Evolutionary conservation across 1,284 basidiomycete genomes (phyloP).

Genomic region (Ceratobasidium sp.): DNA sequence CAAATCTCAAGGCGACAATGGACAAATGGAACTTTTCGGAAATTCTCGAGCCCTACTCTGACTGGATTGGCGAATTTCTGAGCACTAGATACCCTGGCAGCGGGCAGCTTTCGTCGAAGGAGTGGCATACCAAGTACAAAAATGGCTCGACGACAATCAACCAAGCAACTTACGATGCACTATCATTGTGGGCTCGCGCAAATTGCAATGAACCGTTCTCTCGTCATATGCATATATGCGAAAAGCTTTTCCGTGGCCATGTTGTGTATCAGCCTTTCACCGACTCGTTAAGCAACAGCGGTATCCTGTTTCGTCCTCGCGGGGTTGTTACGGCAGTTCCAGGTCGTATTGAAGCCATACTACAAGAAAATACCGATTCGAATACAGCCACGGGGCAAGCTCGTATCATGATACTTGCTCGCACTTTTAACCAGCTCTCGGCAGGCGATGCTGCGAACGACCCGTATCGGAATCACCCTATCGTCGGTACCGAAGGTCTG

Average conservation of each 20-base stretch:
- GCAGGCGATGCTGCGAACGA: background rate
- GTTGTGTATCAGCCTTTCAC: conserved; percentile 8
- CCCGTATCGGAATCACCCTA: background rate
- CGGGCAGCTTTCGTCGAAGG: no score
- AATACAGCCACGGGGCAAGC: background rate
- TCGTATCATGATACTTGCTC: background rate
- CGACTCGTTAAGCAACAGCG: background rate
- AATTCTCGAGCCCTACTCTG: background rate
- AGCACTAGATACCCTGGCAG: background rate
- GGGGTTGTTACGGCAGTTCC: background rate
- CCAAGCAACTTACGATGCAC: no score
- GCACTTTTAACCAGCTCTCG: background rate
- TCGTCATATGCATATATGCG: background rate
- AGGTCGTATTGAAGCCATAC: background rate
- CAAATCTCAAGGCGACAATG: conserved; percentile 12
- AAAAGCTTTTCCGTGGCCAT: background rate
- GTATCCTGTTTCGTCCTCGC: background rate
- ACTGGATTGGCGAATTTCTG: background rate
- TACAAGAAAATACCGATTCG: background rate
- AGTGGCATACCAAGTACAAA: background rate
- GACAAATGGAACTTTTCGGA: background rate
- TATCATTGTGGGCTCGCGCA: background rate
- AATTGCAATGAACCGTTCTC: background rate
- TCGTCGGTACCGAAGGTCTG: background rate
- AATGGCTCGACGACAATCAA: background rate